A percentile compares a stretch with the other conserved stretches of the same genome.
phyloP scores from a whole-genome alignment of 805 yeast genomes.

The Clavispora vitiphila region DNA sequence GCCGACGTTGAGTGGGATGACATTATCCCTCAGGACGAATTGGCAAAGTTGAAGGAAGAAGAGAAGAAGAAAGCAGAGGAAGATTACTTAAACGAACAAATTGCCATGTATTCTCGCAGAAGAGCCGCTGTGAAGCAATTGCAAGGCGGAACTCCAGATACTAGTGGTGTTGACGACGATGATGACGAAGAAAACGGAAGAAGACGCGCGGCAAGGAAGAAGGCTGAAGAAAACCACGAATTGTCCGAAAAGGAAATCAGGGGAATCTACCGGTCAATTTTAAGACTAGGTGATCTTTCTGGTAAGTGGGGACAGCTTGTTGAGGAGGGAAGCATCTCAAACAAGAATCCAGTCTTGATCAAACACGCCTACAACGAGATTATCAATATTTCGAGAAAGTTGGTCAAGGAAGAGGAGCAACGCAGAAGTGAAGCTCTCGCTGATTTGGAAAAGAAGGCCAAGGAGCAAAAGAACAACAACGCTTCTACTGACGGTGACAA shows the following conservation, averaged over 20 bases:
- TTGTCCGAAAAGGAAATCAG: conserved; percentile 85
- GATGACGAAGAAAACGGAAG: conserved; percentile 29
- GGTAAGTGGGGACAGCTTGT: conserved; percentile 79
- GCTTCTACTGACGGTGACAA: conserved; percentile 35
- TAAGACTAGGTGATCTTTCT: conserved; percentile 75
- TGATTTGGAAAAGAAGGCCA: conserved; percentile 56
- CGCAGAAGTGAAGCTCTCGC: conserved; percentile 52
- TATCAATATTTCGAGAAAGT: conserved; percentile 52
- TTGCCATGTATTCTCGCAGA: conserved; percentile 80
- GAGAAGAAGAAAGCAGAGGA: conserved; percentile 86
- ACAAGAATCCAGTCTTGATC: conserved; percentile 74
- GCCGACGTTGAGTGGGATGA: conserved; percentile 99
- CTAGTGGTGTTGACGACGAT: conserved; percentile 37
- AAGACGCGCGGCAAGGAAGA: conserved; percentile 23
- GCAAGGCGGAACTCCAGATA: conserved; percentile 26
- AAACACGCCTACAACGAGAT: conserved; percentile 75
- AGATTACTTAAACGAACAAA: conserved; percentile 79
- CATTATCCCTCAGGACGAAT: conserved; percentile 92
- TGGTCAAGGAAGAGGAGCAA: conserved; percentile 60
- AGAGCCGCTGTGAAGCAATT: conserved; percentile 66
- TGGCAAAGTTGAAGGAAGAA: conserved; percentile 82
- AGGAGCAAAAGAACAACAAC: conserved; percentile 46
- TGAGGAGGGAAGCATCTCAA: conserved; percentile 84
- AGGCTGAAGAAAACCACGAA: conserved; percentile 37
- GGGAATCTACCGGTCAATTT: conserved; percentile 74